phyloP scores from a whole-genome alignment of 164 flowering plant genomes.

The Magnolia kwangsiensis region DNA sequence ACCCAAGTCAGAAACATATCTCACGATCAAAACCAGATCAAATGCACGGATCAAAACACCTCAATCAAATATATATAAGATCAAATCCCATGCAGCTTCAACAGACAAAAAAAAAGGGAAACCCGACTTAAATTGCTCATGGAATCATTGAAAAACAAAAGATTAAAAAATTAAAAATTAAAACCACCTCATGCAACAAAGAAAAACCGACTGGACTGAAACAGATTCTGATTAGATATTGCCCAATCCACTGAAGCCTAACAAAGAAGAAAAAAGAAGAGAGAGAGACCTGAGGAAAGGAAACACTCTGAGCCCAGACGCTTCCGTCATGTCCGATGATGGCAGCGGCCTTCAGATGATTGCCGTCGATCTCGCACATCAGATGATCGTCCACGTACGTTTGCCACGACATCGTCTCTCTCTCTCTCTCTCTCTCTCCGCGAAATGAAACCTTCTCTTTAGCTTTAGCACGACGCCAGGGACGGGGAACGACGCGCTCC shows the following conservation, averaged over 20 bases:
- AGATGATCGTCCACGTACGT: constrained; percentile 16
- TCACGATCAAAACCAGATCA: not conserved
- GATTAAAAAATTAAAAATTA: too few relatives aligned
- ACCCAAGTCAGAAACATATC: not conserved
- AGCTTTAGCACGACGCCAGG: too few relatives aligned
- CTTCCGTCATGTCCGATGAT: constrained; percentile 19
- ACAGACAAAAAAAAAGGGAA: not conserved
- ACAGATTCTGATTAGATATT: too few relatives aligned
- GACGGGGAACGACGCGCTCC: too few relatives aligned
- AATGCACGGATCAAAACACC: not conserved
- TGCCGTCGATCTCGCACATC: constrained; percentile 16
- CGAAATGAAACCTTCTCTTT: too few relatives aligned
- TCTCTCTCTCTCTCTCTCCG: not conserved
- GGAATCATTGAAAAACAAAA: too few relatives aligned
- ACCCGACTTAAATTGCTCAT: too few relatives aligned
- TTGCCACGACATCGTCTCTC: constrained; percentile 14
- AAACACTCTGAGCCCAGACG: constrained; percentile 22
- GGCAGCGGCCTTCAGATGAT: constrained; percentile 17
- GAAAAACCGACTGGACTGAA: too few relatives aligned
- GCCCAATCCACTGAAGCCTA: not conserved
- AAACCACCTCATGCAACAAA: too few relatives aligned
- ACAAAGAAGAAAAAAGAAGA: not conserved
- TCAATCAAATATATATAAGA: not conserved
- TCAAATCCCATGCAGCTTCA: not conserved
- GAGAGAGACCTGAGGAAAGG: constrained; percentile 15